Evolutionary conservation across 805 yeast species (phyloP), one percentile per base, ranked within the genome.

Genomic region (Nakazawaea laoshanensis): DNA sequence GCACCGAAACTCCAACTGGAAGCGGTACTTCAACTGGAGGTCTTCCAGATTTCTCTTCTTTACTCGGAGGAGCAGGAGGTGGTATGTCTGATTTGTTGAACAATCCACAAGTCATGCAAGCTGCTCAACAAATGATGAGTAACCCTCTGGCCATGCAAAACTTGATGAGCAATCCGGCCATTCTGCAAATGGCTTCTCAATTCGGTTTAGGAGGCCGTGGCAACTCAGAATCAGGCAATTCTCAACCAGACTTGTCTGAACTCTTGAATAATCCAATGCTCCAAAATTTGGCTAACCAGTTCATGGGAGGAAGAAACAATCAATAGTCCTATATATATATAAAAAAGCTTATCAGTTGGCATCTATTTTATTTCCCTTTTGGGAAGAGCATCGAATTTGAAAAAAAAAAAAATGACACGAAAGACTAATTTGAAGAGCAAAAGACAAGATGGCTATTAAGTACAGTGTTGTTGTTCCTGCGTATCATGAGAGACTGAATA

Each of bases 91-190:
- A 77, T 19, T 55, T 88, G 61, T 68, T 88, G 78, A 77, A 70
- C 57, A 87, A 88, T 58, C 98, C 98, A n/a, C 89, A 79, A 57
- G 57, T 89, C 40, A 80, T 80, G 80, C 82, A 79, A 56, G 87
- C 87, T 54, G 95, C 95, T 27, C 88, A 82, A 57, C 71, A 72
- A 50, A 66, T 86, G 75, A 84, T 86, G 95, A 73, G 75, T 33
- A 77, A 87, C 53, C 96, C 96, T 23, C 68, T 62, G 22, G 85
- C 92, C 30, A 59, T 87, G 65, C 65, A 61, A 40, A 74, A 75
- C 30, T 59, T 88, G 52, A 72, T 88, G 84, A 73, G 61, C 55
- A 82, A 85, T 55, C 96, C 96, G 13, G 72, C 77, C 44, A 52
- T 87, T 18, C 76, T 75, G 50, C 80, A 78, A 52, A 83, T 88